These are phyloP conservation scores for Marsdenia floribunda DNA, from an alignment of 257 asterid genomes.

Conservation along the genomic window DNA sequence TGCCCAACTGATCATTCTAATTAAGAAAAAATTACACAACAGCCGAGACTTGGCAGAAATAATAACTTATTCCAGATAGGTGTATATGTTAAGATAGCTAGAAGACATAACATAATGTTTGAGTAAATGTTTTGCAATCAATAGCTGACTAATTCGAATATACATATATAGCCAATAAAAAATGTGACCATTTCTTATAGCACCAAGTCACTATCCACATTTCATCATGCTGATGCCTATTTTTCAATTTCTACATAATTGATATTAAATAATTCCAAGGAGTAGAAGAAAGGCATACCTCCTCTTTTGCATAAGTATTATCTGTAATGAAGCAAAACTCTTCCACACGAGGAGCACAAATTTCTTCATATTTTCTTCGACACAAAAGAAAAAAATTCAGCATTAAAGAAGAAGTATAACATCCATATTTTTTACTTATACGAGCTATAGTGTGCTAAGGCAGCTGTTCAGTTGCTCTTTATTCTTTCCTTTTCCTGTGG, in stretches of 20 bases:
- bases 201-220: neutral
- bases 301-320: slow-evolving; percentile 80
- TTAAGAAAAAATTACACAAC: neutral
- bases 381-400: slow-evolving; percentile 21
- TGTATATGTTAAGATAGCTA: neutral
- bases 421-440: slow-evolving; percentile 1
- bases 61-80: neutral
- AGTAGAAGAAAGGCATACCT: slow-evolving; percentile 42
- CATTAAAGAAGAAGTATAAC: slow-evolving; percentile 11
- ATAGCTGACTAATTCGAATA: neutral
- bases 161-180: neutral
- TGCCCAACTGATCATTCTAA: neutral
- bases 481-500: neutral
- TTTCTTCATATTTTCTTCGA: slow-evolving; percentile 92
- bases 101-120: neutral
- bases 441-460: neutral
- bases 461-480: neutral
- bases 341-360: slow-evolving; percentile 90
- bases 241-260: neutral
- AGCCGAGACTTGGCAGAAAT: neutral
- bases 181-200: neutral
- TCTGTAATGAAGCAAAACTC: slow-evolving; percentile 94
- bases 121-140: neutral
- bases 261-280: neutral
- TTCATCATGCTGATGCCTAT: neutral